These are phyloP conservation scores for Magnusiomyces sp. DNA, from an alignment of 1,139 yeast species.

Conservation along the genomic window DNA sequence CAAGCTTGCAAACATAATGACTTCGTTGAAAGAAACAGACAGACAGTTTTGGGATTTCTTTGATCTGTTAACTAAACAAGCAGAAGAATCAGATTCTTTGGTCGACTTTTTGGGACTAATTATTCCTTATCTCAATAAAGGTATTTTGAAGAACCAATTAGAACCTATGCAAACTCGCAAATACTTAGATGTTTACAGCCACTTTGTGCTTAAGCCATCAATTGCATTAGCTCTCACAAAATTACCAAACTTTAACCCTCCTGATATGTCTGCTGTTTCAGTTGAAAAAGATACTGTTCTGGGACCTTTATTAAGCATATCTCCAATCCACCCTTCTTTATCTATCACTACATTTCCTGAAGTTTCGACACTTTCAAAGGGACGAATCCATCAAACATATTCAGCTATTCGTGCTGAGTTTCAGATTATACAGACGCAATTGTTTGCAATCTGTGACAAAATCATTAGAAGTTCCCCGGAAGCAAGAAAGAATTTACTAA, in stretches of 20 bases:
- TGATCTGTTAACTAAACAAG: constrained; percentile 46
- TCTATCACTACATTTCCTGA: constrained; percentile 21
- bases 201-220: constrained; percentile 51
- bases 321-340: constrained; percentile 47
- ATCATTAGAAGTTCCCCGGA: constrained; percentile 66
- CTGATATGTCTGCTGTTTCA: constrained; percentile 36
- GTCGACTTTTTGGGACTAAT: constrained; percentile 41
- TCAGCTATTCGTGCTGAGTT: constrained; percentile 1
- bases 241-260: constrained; percentile 43
- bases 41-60: constrained; percentile 41
- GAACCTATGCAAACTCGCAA: constrained; percentile 37
- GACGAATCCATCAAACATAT: constrained; percentile 2
- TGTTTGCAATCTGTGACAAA: constrained; percentile 62
- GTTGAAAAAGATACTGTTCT: constrained; percentile 56
- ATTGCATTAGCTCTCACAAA: constrained; percentile 56
- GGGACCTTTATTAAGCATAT: constrained; percentile 69
- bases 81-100: constrained; percentile 58
- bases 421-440: constrained; percentile 22
- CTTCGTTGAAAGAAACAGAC: not conserved
- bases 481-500: constrained; percentile 54
- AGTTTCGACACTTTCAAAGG: constrained; percentile 2
- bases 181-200: constrained; percentile 49
- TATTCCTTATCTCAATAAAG: constrained; percentile 35
- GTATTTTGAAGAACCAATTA: constrained; percentile 16
- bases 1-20: not conserved